A percentile compares a stretch with the other conserved stretches of the same genome.
Evolutionary conservation across 495 filamentous ascomycete genomes (phyloP).

Genomic region (Daldinia concentrica): DNA sequence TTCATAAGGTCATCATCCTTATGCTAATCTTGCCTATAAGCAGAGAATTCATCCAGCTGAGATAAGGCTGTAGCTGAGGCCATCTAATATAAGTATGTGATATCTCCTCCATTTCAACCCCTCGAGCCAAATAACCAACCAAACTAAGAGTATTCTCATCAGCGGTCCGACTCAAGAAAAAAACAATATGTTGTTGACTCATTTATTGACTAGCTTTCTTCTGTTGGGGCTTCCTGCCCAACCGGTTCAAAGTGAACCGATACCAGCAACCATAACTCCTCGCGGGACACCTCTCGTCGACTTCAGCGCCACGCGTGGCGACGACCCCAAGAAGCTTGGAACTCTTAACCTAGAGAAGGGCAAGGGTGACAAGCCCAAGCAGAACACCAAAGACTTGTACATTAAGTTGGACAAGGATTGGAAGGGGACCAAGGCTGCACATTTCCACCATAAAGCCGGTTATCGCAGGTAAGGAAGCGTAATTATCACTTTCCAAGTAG

Average conservation of each 20-base stretch:
- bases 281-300: constrained; percentile 19
- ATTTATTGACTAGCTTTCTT: constrained; percentile 12
- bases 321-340: constrained; percentile 35
- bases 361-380: constrained; percentile 24
- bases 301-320: constrained; percentile 26
- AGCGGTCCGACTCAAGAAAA: background rate
- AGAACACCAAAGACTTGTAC: constrained; percentile 22
- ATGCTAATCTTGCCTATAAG: background rate
- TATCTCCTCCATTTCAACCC: background rate
- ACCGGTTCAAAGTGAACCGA: constrained; percentile 18
- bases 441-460: constrained; percentile 30
- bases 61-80: background rate
- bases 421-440: constrained; percentile 17
- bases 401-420: constrained; percentile 30
- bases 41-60: background rate
- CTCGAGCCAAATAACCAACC: background rate
- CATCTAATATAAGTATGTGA: background rate
- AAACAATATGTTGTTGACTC: constrained; percentile 9
- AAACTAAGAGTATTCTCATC: background rate
- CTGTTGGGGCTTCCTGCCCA: background rate
- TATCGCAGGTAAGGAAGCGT: constrained; percentile 17
- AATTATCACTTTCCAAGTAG: no score
- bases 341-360: constrained; percentile 29
- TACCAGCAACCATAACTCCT: constrained; percentile 1
- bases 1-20: background rate